phyloP scores from a whole-genome alignment of 768 basidiomycete species.

The Suillus lakei region DNA sequence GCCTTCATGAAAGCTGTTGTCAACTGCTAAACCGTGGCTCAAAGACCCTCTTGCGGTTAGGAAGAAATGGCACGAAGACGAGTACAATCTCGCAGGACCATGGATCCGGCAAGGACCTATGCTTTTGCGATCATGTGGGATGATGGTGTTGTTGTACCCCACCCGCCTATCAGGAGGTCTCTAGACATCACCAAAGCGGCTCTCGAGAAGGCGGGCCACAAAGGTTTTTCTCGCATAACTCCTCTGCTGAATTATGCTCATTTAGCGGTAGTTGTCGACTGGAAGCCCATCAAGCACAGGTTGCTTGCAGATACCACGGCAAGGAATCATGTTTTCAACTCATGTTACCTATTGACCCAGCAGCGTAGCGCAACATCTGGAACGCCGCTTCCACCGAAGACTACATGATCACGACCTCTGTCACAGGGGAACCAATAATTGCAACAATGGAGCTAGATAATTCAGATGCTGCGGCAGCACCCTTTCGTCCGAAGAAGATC shows the following conservation, averaged over 20 bases:
- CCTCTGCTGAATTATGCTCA: neutral
- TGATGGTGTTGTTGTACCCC: slow-evolving; percentile 61
- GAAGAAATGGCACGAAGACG: slow-evolving; percentile 65
- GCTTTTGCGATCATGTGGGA: slow-evolving; percentile 72
- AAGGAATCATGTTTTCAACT: slow-evolving; percentile 24
- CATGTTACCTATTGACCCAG: neutral
- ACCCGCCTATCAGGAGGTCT: slow-evolving; percentile 68
- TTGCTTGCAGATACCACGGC: slow-evolving; percentile 50
- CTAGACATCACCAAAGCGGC: slow-evolving; percentile 61
- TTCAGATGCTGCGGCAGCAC: slow-evolving; percentile 22
- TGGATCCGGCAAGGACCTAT: slow-evolving; percentile 51
- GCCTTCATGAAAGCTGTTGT: slow-evolving; percentile 68
- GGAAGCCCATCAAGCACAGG: slow-evolving; percentile 59
- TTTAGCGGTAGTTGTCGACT: slow-evolving; percentile 61
- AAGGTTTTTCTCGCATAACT: slow-evolving; percentile 45
- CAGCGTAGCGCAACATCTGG: slow-evolving; percentile 47
- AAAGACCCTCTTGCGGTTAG: slow-evolving; percentile 62
- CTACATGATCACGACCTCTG: slow-evolving; percentile 39
- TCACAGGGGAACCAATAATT: slow-evolving; percentile 60
- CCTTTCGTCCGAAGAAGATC: slow-evolving; percentile 31
- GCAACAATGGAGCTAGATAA: slow-evolving; percentile 46
- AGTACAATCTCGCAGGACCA: slow-evolving; percentile 63
- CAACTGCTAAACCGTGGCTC: slow-evolving; percentile 63
- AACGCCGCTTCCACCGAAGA: slow-evolving; percentile 55
- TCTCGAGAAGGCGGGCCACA: slow-evolving; percentile 63